Conservation (phyloP, 768 basidiomycete species). For the Boletus subcaerulescens region DNA sequence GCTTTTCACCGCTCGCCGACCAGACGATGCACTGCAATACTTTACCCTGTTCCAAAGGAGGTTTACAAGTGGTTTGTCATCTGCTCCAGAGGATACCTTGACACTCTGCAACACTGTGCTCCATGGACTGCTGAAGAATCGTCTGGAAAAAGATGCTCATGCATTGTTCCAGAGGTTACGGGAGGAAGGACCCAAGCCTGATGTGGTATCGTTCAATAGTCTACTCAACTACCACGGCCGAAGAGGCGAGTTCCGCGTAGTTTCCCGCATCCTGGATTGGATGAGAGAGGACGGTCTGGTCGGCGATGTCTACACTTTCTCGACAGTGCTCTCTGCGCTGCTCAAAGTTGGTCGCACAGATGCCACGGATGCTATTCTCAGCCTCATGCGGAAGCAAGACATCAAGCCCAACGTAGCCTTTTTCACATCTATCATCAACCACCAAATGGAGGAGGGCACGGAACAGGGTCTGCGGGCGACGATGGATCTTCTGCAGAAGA, state of each 20-base stretch:
- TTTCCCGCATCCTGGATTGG: conserved; percentile 55
- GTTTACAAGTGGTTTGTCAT: conserved; percentile 14
- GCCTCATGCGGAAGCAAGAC: conserved; percentile 73
- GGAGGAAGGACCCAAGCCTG: conserved; percentile 55
- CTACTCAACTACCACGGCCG: conserved; percentile 68
- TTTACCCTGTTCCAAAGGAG: conserved; percentile 49
- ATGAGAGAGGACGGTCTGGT: conserved; percentile 52
- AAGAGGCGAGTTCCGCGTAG: conserved; percentile 56
- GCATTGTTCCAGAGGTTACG: conserved; percentile 45
- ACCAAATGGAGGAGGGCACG: conserved; percentile 58
- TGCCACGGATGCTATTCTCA: conserved; percentile 60
- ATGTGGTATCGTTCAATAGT: conserved; percentile 78
- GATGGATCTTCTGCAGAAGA: conserved; percentile 65
- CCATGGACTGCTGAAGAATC: conserved; percentile 55
- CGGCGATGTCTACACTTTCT: conserved; percentile 85
- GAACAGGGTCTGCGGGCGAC: conserved; percentile 56
- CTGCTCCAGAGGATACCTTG: conserved; percentile 33
- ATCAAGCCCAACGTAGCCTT: conserved; percentile 72
- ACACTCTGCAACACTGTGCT: conserved; percentile 74
- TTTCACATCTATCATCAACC: conserved; percentile 76
- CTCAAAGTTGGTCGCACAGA: conserved; percentile 66
- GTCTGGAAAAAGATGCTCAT: conserved; percentile 39
- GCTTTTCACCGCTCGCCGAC: conserved; percentile 50
- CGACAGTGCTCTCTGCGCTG: conserved; percentile 78
- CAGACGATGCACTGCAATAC: conserved; percentile 48